Conservation (phyloP, 139 green algal species). For the Volvox africanus region DNA sequence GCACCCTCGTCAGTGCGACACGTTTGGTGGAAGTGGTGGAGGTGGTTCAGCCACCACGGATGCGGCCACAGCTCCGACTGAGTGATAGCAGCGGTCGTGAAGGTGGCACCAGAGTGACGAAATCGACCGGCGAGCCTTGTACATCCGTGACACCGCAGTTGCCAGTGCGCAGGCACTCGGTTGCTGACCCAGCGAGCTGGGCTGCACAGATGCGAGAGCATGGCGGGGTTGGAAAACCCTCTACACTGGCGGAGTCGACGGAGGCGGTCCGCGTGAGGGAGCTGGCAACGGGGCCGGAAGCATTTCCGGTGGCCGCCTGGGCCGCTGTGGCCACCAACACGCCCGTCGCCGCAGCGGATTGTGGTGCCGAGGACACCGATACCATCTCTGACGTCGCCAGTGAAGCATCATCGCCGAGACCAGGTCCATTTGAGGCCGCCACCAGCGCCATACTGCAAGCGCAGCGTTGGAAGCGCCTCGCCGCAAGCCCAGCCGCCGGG, state of each 20-base stretch:
- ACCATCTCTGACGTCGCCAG: not conserved
- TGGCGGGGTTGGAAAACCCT: not conserved
- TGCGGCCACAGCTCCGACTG: not conserved
- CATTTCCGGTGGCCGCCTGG: not conserved
- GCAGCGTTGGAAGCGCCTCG: constrained; percentile 15
- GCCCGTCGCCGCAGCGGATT: not conserved
- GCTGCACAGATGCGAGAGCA: not conserved
- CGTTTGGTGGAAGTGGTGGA: constrained; percentile 40
- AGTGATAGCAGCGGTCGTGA: not conserved
- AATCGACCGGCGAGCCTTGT: not conserved
- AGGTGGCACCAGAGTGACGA: not conserved
- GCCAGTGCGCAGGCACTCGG: not conserved
- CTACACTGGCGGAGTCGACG: not conserved
- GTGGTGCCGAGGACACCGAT: not conserved
- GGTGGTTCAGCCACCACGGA: constrained; percentile 24
- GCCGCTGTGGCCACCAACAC: not conserved
- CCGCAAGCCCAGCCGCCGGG: not conserved
- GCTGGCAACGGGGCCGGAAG: not conserved
- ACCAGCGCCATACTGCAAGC: not conserved
- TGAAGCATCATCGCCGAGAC: not conserved
- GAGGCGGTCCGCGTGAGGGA: not conserved
- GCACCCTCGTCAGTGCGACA: not conserved
- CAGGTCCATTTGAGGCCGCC: not conserved
- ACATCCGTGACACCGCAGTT: not conserved
- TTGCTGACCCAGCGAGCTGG: not conserved